Base-by-base conservation (phyloP, 345 rosid species). In the Pistacia integerrima region DNA sequence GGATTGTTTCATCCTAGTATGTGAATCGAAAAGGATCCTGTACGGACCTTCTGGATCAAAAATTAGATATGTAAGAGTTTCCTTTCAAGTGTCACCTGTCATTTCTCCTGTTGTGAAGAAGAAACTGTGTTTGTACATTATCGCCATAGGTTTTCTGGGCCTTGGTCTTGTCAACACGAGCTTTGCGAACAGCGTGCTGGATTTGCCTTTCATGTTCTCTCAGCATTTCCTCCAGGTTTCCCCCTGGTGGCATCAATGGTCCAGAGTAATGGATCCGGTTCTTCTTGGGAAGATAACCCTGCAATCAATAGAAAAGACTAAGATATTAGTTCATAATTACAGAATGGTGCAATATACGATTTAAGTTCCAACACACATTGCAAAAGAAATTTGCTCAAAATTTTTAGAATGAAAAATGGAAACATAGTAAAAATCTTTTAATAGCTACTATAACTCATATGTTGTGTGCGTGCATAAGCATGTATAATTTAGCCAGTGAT, bases 151-250 rank as follows among this genome's bases (percentile, higher is more conserved):
- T 76, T 73, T 77, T 69, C 70, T 67, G 79, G 5, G 72, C 65
- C 77, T 80, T 87, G 71, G 76, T 83, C 90, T 93, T 91, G 77
- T 81, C 94, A 9, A 33, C 46, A 7, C 91, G 90, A 73, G 97
- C 94, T 89, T 85, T 96, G 12, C 97, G 90, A 18, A 89, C 92
- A 7, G 94, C 98, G 58, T 86, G 76, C 79, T 86, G 98, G 75
- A 96, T 93, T 80, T 83, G 88, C 67, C 86, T 88, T 83, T 96
- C 97, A 12, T 93, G 94, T 81, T 92, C 92, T 83, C 89, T 96
- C 60, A 96, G 90, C 97, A 93, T 92, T 76, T 92, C 97, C 51
- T 93, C 98, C 0, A 93, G 79, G 88, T 92, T 86, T 64, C 93
- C 93, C 74, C 91, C 89, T 11, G 80, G 62, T 58, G 90, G 84